A percentile compares a stretch with the other conserved stretches of the same genome.
phyloP scores from a whole-genome alignment of 2,329 filamentous ascomycete species.

The Alternaria arbusti region DNA sequence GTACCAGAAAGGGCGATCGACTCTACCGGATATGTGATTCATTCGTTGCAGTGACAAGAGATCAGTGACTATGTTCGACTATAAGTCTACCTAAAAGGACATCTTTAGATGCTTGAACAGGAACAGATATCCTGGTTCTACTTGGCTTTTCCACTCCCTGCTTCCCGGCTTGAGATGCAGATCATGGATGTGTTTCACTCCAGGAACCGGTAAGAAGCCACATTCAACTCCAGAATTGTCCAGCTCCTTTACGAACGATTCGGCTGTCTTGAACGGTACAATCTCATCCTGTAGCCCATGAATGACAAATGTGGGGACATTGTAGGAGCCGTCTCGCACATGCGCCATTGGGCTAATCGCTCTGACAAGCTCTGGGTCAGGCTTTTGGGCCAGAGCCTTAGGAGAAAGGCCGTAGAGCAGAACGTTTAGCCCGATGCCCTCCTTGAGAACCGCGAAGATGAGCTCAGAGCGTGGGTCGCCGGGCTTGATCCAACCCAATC shows the following conservation, averaged over 20 bases:
- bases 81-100: neutral
- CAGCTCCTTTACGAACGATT: slow-evolving; percentile 1
- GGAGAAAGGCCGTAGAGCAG: neutral
- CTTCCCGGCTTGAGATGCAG: slow-evolving; percentile 2
- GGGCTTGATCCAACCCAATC: slow-evolving; percentile 6
- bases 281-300: slow-evolving; percentile 4
- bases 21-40: neutral
- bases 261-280: slow-evolving; percentile 4
- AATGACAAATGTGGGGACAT: slow-evolving; percentile 6
- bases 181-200: slow-evolving; percentile 6
- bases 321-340: slow-evolving; percentile 1
- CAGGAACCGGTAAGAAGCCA: neutral
- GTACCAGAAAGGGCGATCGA: neutral
- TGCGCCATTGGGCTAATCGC: slow-evolving; percentile 6
- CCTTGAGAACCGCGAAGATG: slow-evolving; percentile 3
- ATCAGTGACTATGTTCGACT: neutral
- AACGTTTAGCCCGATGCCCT: neutral
- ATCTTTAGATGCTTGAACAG: neutral
- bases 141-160: slow-evolving; percentile 3
- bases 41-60: neutral
- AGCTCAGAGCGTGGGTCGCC: slow-evolving; percentile 6
- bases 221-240: neutral
- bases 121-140: slow-evolving; percentile 3
- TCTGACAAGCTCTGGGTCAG: slow-evolving; percentile 2
- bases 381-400: neutral